phyloP scores from a whole-genome alignment of 192 early-diverging fungal genomes.

The Mortierella claussenii region DNA sequence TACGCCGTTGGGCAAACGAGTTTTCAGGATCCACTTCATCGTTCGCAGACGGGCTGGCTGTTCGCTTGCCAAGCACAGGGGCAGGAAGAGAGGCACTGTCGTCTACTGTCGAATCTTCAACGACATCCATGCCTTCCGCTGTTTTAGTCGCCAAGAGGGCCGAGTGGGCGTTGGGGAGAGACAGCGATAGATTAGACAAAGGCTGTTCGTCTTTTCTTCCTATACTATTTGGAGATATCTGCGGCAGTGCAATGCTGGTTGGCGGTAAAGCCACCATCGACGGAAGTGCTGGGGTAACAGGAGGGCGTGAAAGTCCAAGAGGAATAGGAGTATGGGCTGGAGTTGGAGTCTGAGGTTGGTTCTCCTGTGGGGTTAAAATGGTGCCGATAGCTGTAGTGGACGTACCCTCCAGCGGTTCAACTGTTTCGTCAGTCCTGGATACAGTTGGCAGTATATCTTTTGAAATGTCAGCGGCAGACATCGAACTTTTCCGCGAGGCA shows the following conservation, averaged over 20 bases:
- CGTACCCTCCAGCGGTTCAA: neutral
- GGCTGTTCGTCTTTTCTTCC: too few relatives aligned
- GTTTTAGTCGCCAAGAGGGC: neutral
- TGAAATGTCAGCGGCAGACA: conserved; percentile 2
- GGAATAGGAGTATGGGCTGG: conserved; percentile 35
- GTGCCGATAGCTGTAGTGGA: neutral
- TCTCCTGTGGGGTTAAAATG: conserved; percentile 6
- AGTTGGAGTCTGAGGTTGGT: conserved; percentile 33
- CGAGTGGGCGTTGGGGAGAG: neutral
- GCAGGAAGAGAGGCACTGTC: neutral
- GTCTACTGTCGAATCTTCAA: neutral
- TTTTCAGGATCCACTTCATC: conserved; percentile 11
- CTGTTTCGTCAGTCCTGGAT: conserved; percentile 3
- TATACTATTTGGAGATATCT: too few relatives aligned
- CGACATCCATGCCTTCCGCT: neutral
- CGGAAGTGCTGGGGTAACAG: neutral
- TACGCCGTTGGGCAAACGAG: conserved; percentile 28
- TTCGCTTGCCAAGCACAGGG: conserved; percentile 39
- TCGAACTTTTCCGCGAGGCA: conserved; percentile 31
- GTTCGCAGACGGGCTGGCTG: conserved; percentile 1
- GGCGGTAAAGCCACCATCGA: neutral
- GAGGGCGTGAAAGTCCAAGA: conserved; percentile 5
- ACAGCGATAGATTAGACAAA: too few relatives aligned
- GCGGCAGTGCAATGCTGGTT: conserved; percentile 11
- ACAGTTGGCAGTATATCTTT: conserved; percentile 3